phyloP scores from a whole-genome alignment of 768 basidiomycete genomes.

The Ramaria sp. region DNA sequence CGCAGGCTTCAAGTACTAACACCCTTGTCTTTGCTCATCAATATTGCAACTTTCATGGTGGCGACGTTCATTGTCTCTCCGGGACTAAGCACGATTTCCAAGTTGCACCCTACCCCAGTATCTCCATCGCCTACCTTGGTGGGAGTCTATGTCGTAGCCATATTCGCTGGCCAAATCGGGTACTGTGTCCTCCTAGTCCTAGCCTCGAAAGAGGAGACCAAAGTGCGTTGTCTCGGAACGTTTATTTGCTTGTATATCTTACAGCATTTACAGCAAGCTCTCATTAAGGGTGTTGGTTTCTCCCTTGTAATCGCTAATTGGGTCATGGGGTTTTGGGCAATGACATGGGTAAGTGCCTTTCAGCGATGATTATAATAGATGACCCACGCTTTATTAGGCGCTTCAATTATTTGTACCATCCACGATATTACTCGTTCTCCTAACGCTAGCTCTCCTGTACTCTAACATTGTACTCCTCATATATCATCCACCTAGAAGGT shows the following conservation, averaged over 20 bases:
- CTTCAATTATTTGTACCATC: conserved; percentile 68
- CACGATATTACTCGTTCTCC: conserved; percentile 61
- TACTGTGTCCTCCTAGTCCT: conserved; percentile 74
- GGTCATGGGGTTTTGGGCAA: conserved; percentile 70
- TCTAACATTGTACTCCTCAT: conserved; percentile 69
- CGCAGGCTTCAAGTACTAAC: conserved; percentile 74
- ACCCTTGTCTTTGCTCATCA: conserved; percentile 73
- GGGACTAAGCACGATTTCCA: conserved; percentile 44
- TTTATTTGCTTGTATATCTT: background rate
- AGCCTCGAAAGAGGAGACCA: conserved; percentile 67
- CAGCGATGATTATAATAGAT: background rate
- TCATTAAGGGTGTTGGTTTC: conserved; percentile 73
- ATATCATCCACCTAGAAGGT: conserved; percentile 52
- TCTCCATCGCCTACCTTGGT: conserved; percentile 54
- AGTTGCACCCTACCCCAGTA: conserved; percentile 54
- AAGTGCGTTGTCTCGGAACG: conserved; percentile 31
- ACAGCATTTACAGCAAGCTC: conserved; percentile 33
- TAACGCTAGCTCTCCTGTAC: conserved; percentile 63
- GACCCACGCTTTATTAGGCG: conserved; percentile 28
- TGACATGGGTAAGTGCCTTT: conserved; percentile 50
- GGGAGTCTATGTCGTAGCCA: conserved; percentile 45
- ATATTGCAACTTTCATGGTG: conserved; percentile 59
- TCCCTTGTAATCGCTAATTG: conserved; percentile 71
- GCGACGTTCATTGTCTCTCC: conserved; percentile 62
- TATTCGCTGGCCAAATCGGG: conserved; percentile 64